A percentile compares a stretch with the other conserved stretches of the same genome.
Conservation (phyloP, 371 early-diverging fungal genomes). For the Gilbertella persicaria region DNA sequence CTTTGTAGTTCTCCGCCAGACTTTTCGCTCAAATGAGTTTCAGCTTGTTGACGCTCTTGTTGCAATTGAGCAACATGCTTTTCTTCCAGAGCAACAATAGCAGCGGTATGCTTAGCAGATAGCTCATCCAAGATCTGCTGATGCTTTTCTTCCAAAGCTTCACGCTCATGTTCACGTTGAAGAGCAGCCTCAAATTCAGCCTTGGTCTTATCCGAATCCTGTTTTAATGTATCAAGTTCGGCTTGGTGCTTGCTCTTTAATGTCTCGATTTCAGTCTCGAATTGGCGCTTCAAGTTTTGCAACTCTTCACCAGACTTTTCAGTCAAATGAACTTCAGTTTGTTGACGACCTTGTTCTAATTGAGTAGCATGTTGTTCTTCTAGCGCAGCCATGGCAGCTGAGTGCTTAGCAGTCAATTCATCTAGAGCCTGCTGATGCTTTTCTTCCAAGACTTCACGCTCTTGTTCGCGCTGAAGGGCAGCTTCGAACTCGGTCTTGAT, state of each 20-base stretch:
- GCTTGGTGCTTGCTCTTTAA: not conserved
- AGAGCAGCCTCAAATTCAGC: slow-evolving; percentile 1
- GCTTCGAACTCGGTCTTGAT: not conserved
- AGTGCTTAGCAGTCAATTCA: not conserved
- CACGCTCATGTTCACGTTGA: slow-evolving; percentile 24
- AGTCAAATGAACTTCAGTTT: not conserved
- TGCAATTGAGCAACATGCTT: slow-evolving; percentile 9
- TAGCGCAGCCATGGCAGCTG: not conserved
- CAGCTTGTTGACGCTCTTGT: not conserved
- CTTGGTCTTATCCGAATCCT: not conserved
- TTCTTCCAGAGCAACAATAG: slow-evolving; percentile 3
- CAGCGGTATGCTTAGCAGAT: slow-evolving; percentile 5
- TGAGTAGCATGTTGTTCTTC: not conserved
- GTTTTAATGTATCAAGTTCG: not conserved
- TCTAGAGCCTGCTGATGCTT: not conserved
- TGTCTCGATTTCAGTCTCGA: not conserved
- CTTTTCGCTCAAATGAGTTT: not conserved
- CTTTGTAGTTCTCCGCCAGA: not conserved
- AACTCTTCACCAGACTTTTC: not conserved
- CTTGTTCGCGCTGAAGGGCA: not conserved
- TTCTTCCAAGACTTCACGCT: not conserved
- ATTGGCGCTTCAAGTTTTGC: not conserved
- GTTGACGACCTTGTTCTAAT: not conserved
- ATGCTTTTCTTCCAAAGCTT: slow-evolving; percentile 13
- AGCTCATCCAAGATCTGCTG: slow-evolving; percentile 13